Conservation (phyloP, 768 basidiomycete species). For the Naematelia aurantialba region DNA sequence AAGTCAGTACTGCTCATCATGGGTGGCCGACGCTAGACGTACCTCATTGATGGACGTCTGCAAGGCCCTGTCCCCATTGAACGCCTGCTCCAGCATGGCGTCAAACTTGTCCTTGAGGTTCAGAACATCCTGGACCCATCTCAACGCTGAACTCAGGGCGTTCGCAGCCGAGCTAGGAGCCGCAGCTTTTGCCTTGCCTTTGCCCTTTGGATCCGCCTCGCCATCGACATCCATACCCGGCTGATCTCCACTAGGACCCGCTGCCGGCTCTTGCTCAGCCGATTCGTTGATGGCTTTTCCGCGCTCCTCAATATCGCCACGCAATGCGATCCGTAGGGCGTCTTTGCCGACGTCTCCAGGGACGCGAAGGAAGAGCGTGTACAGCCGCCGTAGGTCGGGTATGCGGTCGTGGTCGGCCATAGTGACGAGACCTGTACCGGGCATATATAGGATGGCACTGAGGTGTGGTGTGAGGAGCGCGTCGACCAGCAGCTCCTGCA, state of each 20-base stretch:
- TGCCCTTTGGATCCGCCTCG: slow-evolving; percentile 50
- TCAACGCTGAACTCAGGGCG: slow-evolving; percentile 63
- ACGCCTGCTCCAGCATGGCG: slow-evolving; percentile 64
- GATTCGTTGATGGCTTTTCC: slow-evolving; percentile 74
- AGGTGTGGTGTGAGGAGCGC: slow-evolving; percentile 76
- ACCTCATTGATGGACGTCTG: slow-evolving; percentile 85
- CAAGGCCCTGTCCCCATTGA: slow-evolving; percentile 67
- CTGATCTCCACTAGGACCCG: slow-evolving; percentile 24
- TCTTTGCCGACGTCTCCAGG: slow-evolving; percentile 64
- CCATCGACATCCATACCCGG: slow-evolving; percentile 23
- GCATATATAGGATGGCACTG: slow-evolving; percentile 67
- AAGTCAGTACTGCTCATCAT: neutral
- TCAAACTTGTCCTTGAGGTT: slow-evolving; percentile 91
- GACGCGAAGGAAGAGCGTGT: slow-evolving; percentile 62
- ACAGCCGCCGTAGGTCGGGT: slow-evolving; percentile 73
- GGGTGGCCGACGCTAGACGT: slow-evolving; percentile 26
- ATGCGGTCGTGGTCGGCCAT: slow-evolving; percentile 81
- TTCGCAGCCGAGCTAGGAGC: slow-evolving; percentile 5
- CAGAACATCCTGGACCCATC: slow-evolving; percentile 90
- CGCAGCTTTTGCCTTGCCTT: slow-evolving; percentile 56
- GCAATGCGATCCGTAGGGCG: slow-evolving; percentile 63
- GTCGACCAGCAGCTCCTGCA: slow-evolving; percentile 72
- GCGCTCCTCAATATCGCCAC: slow-evolving; percentile 66
- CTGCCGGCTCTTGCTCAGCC: slow-evolving; percentile 8
- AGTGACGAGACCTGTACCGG: slow-evolving; percentile 74